Conservation (phyloP, 495 filamentous ascomycete species). For the Daldinia decipiens region DNA sequence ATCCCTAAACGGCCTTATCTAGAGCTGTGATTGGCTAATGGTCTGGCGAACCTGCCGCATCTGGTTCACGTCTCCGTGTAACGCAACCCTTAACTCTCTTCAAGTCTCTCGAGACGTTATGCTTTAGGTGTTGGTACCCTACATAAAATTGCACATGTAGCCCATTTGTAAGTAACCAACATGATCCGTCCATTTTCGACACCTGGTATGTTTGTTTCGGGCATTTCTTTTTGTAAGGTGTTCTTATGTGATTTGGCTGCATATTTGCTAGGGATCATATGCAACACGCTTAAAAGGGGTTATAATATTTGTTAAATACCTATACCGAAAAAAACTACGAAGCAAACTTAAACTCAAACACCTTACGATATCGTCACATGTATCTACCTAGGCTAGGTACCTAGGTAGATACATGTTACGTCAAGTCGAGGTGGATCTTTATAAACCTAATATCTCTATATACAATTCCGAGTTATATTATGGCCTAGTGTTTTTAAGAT, state of each 20-base stretch:
- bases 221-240: not conserved
- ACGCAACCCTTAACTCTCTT: conserved; percentile 21
- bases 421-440: not conserved
- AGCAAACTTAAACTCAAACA: not conserved
- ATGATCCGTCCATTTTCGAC: conserved; percentile 2
- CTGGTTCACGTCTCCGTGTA: conserved; percentile 26
- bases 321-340: not conserved
- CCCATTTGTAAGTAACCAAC: not conserved
- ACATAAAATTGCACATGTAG: not conserved
- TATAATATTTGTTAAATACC: not conserved
- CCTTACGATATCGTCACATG: not conserved
- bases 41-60: conserved; percentile 24
- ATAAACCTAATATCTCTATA: not conserved
- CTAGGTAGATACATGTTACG: not conserved
- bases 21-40: conserved; percentile 15
- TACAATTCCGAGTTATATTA: not conserved
- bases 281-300: conserved; percentile 21
- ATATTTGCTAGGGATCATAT: conserved; percentile 8
- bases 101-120: conserved; percentile 33
- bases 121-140: not conserved
- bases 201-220: not conserved
- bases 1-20: not conserved
- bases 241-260: not conserved
- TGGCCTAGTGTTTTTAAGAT: not conserved
- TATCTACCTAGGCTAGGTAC: too few species aligned